Evolutionary conservation across 257 asterid species (phyloP).

Genomic region (Cruciata laevipes): DNA sequence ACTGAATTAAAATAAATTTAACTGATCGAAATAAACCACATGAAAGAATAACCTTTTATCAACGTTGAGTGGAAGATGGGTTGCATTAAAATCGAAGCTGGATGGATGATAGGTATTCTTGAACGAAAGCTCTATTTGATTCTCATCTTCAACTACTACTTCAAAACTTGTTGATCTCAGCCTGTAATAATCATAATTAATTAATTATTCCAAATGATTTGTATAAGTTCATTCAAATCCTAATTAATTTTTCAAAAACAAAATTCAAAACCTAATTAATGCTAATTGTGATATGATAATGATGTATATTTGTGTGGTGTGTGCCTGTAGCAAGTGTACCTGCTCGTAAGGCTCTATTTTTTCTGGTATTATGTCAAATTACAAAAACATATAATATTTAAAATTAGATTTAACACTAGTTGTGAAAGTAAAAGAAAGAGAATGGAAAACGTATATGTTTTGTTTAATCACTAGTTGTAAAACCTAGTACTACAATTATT

Average conservation of each 20-base stretch:
- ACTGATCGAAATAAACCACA: too few relatives aligned
- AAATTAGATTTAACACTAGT: too few relatives aligned
- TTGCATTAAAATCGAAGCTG: conserved; percentile 19
- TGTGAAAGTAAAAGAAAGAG: too few relatives aligned
- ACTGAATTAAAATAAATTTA: too few relatives aligned
- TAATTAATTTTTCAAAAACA: too few relatives aligned
- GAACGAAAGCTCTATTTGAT: conserved; percentile 63
- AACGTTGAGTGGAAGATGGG: conserved; percentile 41
- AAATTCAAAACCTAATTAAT: too few relatives aligned
- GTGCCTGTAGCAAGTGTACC: background rate
- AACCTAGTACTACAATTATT: too few relatives aligned
- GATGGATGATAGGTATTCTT: conserved; percentile 34
- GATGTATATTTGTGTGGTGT: background rate
- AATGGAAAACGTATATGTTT: too few relatives aligned
- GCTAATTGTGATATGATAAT: background rate
- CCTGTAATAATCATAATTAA: conserved; percentile 18
- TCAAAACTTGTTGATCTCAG: conserved; percentile 29
- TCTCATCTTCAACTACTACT: conserved; percentile 27
- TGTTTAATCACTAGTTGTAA: background rate
- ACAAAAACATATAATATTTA: too few relatives aligned
- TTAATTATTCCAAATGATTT: too few relatives aligned
- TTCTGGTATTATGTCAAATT: background rate
- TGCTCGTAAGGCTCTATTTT: background rate
- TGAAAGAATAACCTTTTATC: conserved; percentile 48
- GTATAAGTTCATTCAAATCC: too few relatives aligned